Evolutionary conservation across 306 rosid genomes (phyloP), one percentile per base, ranked within the genome.

Genomic region (Fragaria ananassa): DNA sequence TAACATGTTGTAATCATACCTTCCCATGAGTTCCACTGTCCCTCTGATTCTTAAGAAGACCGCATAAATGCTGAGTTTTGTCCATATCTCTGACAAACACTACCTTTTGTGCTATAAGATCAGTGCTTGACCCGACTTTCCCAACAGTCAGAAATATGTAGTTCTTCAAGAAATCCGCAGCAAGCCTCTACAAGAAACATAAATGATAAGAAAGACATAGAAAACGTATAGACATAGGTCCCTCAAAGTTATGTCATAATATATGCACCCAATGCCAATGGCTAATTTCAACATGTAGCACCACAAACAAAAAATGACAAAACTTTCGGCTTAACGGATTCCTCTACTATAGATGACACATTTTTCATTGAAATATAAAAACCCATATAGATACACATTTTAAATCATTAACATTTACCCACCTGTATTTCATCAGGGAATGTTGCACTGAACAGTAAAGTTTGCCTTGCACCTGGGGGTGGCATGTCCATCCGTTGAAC

Each of bases 111-210:
- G 49, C 15, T 8, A 83, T 83, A 50, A 83, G 83, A 13, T 58
- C 81, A 66, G 86, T 83, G 74, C 86, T 83, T 35, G 86, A 83
- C 46, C 87, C 87, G 6, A 83, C 87, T 70, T 84, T 80, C 41
- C 87, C 87, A 42, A 80, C 79, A 1, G 79, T 44, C 68, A 80
- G 79, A 76, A 83, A 83, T 72, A 83, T 76, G 84, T 83, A 83
- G 79, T 83, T 80, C 69, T 72, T 67, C 42, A 83, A 82, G 56
- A 83, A 83, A 76, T 83, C 87, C 1, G 81, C 81, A 27, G 84
- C 84, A 56, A 76, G 83, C 46, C 79, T 80, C 84, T 83, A 62
- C 73, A 41, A 41, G 44, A 68, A 34, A 29, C 1, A 37, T 12
- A 15, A 19, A 17, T 17, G n/a, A 61, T 46, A 29, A 42, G 66